Evolutionary conservation across 139 green algal species (phyloP), one percentile per base, ranked within the genome.

Genomic region (Closterium sp.): DNA sequence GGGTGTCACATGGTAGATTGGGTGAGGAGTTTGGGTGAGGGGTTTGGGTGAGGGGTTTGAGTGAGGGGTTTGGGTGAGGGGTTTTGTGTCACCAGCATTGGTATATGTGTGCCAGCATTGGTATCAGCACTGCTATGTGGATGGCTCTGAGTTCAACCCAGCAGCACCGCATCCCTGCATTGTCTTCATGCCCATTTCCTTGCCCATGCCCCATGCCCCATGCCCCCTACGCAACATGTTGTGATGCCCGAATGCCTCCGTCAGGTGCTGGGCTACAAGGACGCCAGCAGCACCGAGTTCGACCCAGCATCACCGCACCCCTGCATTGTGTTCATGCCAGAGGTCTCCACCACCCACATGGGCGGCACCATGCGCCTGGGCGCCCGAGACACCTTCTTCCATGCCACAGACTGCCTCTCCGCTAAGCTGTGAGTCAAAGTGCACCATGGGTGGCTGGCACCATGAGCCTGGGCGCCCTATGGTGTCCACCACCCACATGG

Each of bases 131-230:
- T n/a, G n/a, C n/a, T n/a, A n/a, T n/a, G n/a, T n/a, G n/a, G n/a
- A n/a, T n/a, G n/a, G 84, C 43, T 97, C 97, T 19, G 98, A 99
- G 95, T 98, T 99, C 88, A 94, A 97, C 9, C 91, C 90, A 23
- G 96, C 95, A 30, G 98, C 96, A 0, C 91, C 95, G 4, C 35
- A 97, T 38, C 97, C 97, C 0, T 97, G 95, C 38, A 97, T 99
- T 28, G 97, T 99, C 38, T 99, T 99, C 95, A 99, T 99, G 98
- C 98, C 98, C n/a, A n/a, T n/a, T n/a, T n/a, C n/a, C n/a, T n/a
- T n/a, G n/a, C n/a, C n/a, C n/a, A n/a, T n/a, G n/a, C n/a, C 12
- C 64, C 64, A 12, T 83, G 64, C 64, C 64, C 64, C 64, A 28
- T 19, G 12, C 64, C 19, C 64, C n/a, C n/a, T n/a, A n/a, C n/a